Conservation (phyloP, 1,139 yeast species). For the Hanseniaspora gamundiae region DNA sequence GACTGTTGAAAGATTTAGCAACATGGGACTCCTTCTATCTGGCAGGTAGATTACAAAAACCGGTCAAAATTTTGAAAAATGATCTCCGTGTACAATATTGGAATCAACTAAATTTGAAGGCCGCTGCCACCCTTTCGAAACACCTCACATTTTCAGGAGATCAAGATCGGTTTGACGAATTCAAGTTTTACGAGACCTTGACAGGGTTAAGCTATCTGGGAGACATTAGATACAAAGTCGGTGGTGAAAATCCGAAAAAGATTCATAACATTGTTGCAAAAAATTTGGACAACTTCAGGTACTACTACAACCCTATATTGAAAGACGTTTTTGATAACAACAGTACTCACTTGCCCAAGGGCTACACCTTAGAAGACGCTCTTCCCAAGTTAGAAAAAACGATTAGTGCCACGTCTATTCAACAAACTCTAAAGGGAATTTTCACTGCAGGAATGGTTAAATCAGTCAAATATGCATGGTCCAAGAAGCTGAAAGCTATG, state of each 20-base stretch:
- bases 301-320: conserved; percentile 56
- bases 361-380: conserved; percentile 27
- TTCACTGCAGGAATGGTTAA: conserved; percentile 75
- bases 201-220: conserved; percentile 81
- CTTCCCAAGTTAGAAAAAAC: conserved; percentile 38
- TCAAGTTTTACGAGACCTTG: conserved; percentile 59
- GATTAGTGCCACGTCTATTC: conserved; percentile 55
- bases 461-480: conserved; percentile 65
- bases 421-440: conserved; percentile 74
- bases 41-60: conserved; percentile 92
- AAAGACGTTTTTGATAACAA: conserved; percentile 32
- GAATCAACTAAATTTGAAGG: conserved; percentile 65
- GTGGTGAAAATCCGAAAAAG: conserved; percentile 88
- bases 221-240: conserved; percentile 75
- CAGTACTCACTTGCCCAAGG: conserved; percentile 27
- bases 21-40: conserved; percentile 80
- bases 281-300: conserved; percentile 57
- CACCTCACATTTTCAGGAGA: conserved; percentile 36
- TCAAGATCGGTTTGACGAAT: conserved; percentile 40
- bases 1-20: conserved; percentile 51
- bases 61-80: conserved; percentile 64
- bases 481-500: conserved; percentile 41
- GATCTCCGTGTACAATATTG: conserved; percentile 49
- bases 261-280: conserved; percentile 72
- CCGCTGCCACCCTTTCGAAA: conserved; percentile 63